Percentiles rank a stretch among this genome's conserved stretches.
phyloP scores from a whole-genome alignment of 2,329 filamentous ascomycete species.

The Fusarium sp. region DNA sequence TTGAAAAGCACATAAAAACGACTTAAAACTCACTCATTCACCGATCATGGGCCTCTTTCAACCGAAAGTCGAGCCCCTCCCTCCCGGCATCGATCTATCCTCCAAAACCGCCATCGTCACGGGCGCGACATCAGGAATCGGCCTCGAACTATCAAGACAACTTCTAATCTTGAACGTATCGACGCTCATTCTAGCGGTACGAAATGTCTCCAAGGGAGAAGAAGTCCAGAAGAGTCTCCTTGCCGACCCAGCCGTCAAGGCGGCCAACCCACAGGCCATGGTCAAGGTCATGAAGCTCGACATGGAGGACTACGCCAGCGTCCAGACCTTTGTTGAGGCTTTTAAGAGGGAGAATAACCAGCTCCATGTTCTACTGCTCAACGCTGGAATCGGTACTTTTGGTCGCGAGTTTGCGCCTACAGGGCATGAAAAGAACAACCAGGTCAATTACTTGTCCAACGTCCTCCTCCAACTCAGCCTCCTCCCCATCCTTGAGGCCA shows the following conservation, averaged over 20 bases:
- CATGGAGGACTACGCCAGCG: slow-evolving; percentile 20
- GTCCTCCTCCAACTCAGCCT: slow-evolving; percentile 36
- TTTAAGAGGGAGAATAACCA: neutral
- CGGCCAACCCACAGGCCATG: slow-evolving; percentile 14
- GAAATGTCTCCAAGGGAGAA: slow-evolving; percentile 46
- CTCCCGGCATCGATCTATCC: slow-evolving; percentile 32
- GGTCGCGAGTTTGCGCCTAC: neutral
- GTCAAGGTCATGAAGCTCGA: slow-evolving; percentile 34
- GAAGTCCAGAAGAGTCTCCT: slow-evolving; percentile 27
- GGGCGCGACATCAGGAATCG: slow-evolving; percentile 55
- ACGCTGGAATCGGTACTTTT: slow-evolving; percentile 27
- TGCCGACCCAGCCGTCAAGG: slow-evolving; percentile 13
- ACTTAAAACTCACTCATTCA: neutral
- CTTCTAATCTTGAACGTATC: slow-evolving; percentile 47
- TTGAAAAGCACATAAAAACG: fast-evolving
- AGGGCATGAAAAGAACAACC: slow-evolving; percentile 40
- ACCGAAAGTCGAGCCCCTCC: slow-evolving; percentile 22
- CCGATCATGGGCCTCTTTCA: slow-evolving; percentile 18
- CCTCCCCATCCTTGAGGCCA: slow-evolving; percentile 33
- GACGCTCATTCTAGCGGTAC: slow-evolving; percentile 53
- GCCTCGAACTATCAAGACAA: slow-evolving; percentile 51
- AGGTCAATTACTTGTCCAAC: slow-evolving; percentile 45
- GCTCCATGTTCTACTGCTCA: slow-evolving; percentile 29
- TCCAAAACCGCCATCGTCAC: slow-evolving; percentile 52
- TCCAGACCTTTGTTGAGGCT: slow-evolving; percentile 4